Base-by-base conservation (phyloP, 305 asterid species). In the Fraxinus angustifolia region DNA sequence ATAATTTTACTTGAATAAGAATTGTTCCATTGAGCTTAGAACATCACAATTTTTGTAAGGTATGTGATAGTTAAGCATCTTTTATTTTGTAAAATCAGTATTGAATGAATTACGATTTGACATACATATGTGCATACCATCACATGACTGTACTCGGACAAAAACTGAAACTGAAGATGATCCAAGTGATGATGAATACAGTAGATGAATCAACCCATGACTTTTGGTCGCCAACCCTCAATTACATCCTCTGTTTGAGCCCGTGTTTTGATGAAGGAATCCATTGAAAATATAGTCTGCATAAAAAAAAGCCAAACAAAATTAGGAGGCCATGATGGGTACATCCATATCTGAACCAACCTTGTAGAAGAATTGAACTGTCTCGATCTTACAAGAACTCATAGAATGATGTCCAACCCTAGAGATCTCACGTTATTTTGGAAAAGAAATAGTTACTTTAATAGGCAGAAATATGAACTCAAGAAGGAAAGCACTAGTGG, bases 191-290 rank as follows among this genome's bases (percentile, higher is more conserved):
- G 34, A 65, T 10, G 34, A 62, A 3, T 62, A 62, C 72, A 26
- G 33, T 21, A 70, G 76, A 79, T 28, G 2, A 68, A 70, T 90
- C 88, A 91, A 79, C 93, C 97, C 91, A 89, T 91, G 71, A 92
- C 97, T 87, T 95, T 95, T 31, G 97, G 86, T 83, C 97, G 86
- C 99, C 99, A 95, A 68, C 99, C 99, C 81, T 88, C 97, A 50
- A 95, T 88, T 28, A 95, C 98, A 75, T 93, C 99, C 87, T 87
- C 87, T 6, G 87, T 79, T 80, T 79, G 88, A 65, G 97, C 94
- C 84, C 92, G 89, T 4, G 99, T 95, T 73, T 89, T 95, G 88
- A 86, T 70, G 84, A 95, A 95, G 35, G 99, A 91, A 11, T 91
- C 97, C 85, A 82, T 86, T 76, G 98, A 90, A 87, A 92, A 95